phyloP scores from a whole-genome alignment of 1,284 basidiomycete genomes.

The Anthracocystis setariae region DNA sequence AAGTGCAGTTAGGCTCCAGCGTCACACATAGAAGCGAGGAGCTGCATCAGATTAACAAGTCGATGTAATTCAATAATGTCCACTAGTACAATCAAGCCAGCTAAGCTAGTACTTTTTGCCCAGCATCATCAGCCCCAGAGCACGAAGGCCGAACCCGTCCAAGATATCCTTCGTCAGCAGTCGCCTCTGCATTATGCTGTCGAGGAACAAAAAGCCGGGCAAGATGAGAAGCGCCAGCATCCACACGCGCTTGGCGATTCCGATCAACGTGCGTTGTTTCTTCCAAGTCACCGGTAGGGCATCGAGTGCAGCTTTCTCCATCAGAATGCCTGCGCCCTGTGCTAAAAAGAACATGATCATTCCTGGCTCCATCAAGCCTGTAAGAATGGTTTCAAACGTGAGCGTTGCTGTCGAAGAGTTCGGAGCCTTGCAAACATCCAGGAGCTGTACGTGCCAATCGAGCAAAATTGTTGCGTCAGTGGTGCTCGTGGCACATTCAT shows the following conservation, averaged over 20 bases:
- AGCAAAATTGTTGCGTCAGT: background rate
- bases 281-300: constrained; percentile 16
- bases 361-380: constrained; percentile 23
- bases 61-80: background rate
- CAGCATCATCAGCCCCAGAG: constrained; percentile 24
- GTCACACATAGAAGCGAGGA: too few relatives aligned
- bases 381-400: constrained; percentile 1
- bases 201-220: constrained; percentile 25
- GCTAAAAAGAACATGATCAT: constrained; percentile 41
- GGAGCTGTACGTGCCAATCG: constrained; percentile 10
- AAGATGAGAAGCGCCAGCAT: constrained; percentile 21
- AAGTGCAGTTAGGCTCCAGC: too few relatives aligned
- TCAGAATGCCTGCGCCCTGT: constrained; percentile 26
- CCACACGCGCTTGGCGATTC: constrained; percentile 21
- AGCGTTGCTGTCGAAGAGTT: background rate
- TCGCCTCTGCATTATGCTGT: constrained; percentile 23
- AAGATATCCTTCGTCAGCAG: constrained; percentile 32
- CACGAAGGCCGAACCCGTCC: constrained; percentile 20
- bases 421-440: constrained; percentile 32
- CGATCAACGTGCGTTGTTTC: constrained; percentile 16
- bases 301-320: constrained; percentile 25
- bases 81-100: background rate
- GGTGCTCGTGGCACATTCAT: background rate
- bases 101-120: constrained; percentile 28
- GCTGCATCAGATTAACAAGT: background rate